A percentile compares a stretch with the other conserved stretches of the same genome.
Evolutionary conservation across 106 monocot species (phyloP).

Genomic region (Dactylorhiza incarnata): DNA sequence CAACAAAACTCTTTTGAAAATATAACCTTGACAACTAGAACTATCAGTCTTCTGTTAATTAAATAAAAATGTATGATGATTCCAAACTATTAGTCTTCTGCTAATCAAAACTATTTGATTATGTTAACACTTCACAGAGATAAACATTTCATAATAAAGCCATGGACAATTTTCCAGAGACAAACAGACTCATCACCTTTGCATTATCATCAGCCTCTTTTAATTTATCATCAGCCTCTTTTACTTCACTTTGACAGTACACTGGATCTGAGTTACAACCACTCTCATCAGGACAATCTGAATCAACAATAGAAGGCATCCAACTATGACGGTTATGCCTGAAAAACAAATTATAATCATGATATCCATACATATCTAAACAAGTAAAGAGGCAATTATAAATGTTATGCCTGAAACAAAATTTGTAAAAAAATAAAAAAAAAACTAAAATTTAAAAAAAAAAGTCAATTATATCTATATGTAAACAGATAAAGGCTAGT

Average conservation of each 20-base stretch:
- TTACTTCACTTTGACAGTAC: constrained; percentile 2
- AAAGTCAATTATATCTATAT: neutral
- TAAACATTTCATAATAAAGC: neutral
- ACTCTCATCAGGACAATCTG: constrained; percentile 14
- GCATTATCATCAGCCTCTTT: constrained; percentile 8
- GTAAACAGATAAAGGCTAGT: neutral
- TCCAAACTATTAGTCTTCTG: too few relatives aligned
- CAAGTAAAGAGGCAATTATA: neutral
- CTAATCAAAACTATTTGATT: too few relatives aligned
- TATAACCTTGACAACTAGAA: too few relatives aligned
- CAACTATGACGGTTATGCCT: constrained; percentile 20
- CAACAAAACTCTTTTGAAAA: too few relatives aligned
- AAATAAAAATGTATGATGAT: too few relatives aligned
- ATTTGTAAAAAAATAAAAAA: too few relatives aligned
- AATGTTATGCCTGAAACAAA: too few relatives aligned
- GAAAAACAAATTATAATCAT: neutral
- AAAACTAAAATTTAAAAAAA: too few relatives aligned
- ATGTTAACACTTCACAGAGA: neutral
- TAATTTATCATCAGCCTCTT: constrained; percentile 6
- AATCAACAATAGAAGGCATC: constrained; percentile 9
- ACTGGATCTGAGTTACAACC: neutral
- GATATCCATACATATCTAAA: neutral
- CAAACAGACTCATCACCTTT: constrained; percentile 15
- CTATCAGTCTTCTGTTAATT: too few relatives aligned
- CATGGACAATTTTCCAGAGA: neutral